Evolutionary conservation across 345 rosid genomes (phyloP).

Genomic region (Eucalyptus tenuipes): DNA sequence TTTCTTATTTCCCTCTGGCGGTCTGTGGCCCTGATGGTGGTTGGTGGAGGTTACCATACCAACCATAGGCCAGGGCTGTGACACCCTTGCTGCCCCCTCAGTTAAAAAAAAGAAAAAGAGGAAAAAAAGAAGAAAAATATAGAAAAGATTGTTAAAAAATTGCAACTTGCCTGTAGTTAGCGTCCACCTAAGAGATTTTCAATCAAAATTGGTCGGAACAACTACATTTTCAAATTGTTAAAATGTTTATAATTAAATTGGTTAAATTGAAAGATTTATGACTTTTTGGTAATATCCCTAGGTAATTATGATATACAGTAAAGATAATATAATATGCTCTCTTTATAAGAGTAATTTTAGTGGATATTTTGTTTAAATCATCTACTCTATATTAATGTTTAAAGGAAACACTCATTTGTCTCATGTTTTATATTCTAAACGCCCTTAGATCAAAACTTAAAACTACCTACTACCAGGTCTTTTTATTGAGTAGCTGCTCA

Average conservation of each 20-base stretch:
- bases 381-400: not conserved
- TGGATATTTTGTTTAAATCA: not conserved
- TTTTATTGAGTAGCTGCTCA: not conserved
- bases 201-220: too few relatives aligned
- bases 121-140: rapidly evolving
- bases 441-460: not conserved
- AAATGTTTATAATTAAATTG: not conserved
- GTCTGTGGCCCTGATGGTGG: rapidly evolving
- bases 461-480: not conserved
- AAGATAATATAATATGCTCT: not conserved
- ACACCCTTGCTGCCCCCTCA: not conserved
- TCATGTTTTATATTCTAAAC: too few relatives aligned
- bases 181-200: rapidly evolving
- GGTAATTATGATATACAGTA: too few relatives aligned
- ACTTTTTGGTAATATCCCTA: too few relatives aligned
- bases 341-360: not conserved
- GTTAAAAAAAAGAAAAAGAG: rapidly evolving
- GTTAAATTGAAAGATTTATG: too few relatives aligned
- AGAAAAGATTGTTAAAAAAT: not conserved
- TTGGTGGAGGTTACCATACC: not conserved
- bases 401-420: not conserved
- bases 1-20: rapidly evolving
- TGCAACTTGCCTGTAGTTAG: not conserved
- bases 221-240: too few relatives aligned
- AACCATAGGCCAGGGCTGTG: not conserved